Evolutionary conservation across 106 monocot species (phyloP), one percentile per base, ranked within the genome.

Genomic region (Narthecium ossifragum): DNA sequence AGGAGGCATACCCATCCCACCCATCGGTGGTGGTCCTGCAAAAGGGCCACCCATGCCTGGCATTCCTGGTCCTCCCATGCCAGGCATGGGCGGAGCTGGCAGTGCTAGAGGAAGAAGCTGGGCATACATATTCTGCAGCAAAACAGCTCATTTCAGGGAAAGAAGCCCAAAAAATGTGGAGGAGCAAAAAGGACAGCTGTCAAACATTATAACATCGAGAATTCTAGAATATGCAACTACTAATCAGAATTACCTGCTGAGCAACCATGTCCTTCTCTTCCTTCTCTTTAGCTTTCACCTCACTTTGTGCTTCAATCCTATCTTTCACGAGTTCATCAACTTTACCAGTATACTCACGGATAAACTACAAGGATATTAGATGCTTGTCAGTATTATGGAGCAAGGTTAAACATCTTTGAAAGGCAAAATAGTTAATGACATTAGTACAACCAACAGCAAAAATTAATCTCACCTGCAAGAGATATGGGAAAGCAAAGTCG

Each of bases 241-340:
- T 51, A 2, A 11, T 22, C 0, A 21, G 24, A 30, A 51, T 12
- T 57, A 96, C 96, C 96, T 96, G 96, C 68, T 96, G 96, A 2
- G 96, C 80, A 30, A 96, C 96, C 86, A 90, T 73, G 0, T 96
- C 96, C 62, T 90, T 96, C 66, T 96, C 96, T 64, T 84, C 96
- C 58, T 78, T 66, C 49, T 96, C 90, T 68, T 96, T 96, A 26
- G 78, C 61, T 70, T 81, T 90, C 62, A 71, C 90, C 64, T 96
- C 96, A 8, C n/a, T 90, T 32, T 74, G 60, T 27, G 96, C 73
- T 59, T 96, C 96, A 43, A 96, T 60, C 73, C 69, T 96, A 59
- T 84, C 81, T 66, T 96, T 96, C 29, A 96, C 68, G 24, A 96
- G 78, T 29, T 86, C 96, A 66, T 96, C 86, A 4, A 96, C 96